Evolutionary conservation across 2,329 filamentous ascomycete genomes (phyloP).

Genomic region (Ophiostoma pallidulum): DNA sequence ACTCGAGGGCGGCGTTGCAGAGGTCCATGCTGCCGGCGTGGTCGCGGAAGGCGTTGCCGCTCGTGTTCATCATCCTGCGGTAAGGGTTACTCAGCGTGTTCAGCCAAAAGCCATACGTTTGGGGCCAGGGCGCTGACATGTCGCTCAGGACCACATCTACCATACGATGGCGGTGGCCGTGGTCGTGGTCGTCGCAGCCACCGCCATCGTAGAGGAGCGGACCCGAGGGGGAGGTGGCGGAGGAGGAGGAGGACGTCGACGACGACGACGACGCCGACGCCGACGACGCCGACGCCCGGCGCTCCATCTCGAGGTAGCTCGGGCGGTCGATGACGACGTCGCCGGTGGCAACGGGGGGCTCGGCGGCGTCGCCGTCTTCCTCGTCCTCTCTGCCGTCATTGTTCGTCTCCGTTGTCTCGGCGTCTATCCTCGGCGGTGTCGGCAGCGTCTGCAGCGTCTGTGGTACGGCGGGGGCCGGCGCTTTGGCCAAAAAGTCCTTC

Average conservation of each 20-base stretch:
- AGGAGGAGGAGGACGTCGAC: conserved; percentile 16
- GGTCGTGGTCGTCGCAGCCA: no score
- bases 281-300: conserved; percentile 28
- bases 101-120: conserved; percentile 67
- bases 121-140: conserved; percentile 96
- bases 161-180: conserved; percentile 41
- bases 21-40: conserved; percentile 95
- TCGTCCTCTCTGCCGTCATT: conserved; percentile 13
- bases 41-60: conserved; percentile 75
- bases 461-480: conserved; percentile 3
- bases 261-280: no score
- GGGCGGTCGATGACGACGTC: conserved; percentile 31
- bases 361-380: conserved; percentile 8
- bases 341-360: no score
- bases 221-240: background rate
- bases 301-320: conserved; percentile 60
- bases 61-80: conserved; percentile 99
- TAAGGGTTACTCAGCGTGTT: conserved; percentile 93
- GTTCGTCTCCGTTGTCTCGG: background rate
- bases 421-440: conserved; percentile 7
- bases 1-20: conserved; percentile 73
- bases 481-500: conserved; percentile 59
- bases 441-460: conserved; percentile 15
- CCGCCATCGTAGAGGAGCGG: no score
- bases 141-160: conserved; percentile 92